Percentiles rank a stretch among this genome's conserved stretches.
These are phyloP conservation scores for Amanita thiersii DNA, from an alignment of 768 basidiomycete species.

Conservation along the genomic window DNA sequence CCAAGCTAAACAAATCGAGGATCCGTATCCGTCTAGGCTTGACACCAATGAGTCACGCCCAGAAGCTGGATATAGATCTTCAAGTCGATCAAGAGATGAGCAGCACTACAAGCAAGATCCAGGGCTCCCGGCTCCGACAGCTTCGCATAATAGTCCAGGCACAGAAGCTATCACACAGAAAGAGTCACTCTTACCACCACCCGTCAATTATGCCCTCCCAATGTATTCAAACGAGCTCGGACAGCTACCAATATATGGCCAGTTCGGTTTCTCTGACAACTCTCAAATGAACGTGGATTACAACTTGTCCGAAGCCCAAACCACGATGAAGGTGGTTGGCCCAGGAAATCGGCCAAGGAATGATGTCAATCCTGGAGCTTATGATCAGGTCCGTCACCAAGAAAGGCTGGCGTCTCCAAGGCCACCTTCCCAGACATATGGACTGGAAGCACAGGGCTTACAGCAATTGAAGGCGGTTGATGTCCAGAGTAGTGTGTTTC, in stretches of 20 bases:
- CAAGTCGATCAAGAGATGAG: constrained; percentile 2
- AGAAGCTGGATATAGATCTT: neutral
- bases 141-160: neutral
- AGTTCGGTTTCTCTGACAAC: constrained; percentile 28
- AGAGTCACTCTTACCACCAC: neutral
- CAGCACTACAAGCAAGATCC: neutral
- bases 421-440: neutral
- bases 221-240: constrained; percentile 53
- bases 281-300: constrained; percentile 9
- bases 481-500: no score
- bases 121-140: neutral
- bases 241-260: constrained; percentile 39
- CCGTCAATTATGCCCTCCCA: constrained; percentile 31
- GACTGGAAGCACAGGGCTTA: neutral
- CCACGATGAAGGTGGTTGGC: no score
- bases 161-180: neutral
- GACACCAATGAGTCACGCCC: neutral
- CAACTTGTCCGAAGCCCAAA: no score
- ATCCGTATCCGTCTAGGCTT: no score
- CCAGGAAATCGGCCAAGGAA: neutral
- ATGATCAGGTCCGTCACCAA: neutral
- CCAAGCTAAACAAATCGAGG: no score
- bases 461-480: no score
- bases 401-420: neutral
- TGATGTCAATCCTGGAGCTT: neutral